Evolutionary conservation across 306 rosid species (phyloP).

Genomic region (Vigna angularis): DNA sequence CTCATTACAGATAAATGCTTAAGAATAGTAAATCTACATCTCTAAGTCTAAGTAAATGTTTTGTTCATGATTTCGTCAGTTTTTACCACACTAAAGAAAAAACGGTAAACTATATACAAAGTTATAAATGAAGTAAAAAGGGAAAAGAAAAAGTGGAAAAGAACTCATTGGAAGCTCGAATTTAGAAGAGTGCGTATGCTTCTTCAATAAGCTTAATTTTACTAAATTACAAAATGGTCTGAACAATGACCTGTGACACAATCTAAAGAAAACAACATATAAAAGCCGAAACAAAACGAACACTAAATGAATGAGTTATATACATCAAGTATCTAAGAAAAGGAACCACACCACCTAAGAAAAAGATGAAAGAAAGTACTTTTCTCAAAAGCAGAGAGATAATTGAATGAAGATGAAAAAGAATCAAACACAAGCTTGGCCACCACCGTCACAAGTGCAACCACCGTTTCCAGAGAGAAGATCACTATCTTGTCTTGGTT

Average conservation of each 20-base stretch:
- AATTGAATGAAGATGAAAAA: background rate
- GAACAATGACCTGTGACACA: background rate
- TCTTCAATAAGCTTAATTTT: background rate
- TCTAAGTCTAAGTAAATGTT: too few relatives aligned
- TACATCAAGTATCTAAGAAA: slow-evolving; percentile 12
- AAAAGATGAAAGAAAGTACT: background rate
- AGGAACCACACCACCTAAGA: background rate
- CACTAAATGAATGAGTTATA: background rate
- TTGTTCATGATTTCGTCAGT: too few relatives aligned
- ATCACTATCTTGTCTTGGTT: slow-evolving; percentile 56
- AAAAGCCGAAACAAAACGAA: background rate
- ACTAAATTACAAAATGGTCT: background rate
- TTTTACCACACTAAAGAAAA: too few relatives aligned
- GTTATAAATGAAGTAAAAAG: background rate
- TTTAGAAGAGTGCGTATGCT: background rate
- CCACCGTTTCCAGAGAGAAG: slow-evolving; percentile 49
- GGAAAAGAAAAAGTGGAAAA: background rate
- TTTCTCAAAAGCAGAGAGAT: background rate
- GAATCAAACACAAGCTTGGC: slow-evolving; percentile 51
- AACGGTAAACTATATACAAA: background rate
- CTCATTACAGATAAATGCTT: too few relatives aligned
- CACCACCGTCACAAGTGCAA: slow-evolving; percentile 78
- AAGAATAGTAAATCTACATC: too few relatives aligned
- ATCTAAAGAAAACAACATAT: background rate
- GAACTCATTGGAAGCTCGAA: background rate